Conservation (phyloP, 805 yeast genomes). For the Starmerella gropengiesseri region DNA sequence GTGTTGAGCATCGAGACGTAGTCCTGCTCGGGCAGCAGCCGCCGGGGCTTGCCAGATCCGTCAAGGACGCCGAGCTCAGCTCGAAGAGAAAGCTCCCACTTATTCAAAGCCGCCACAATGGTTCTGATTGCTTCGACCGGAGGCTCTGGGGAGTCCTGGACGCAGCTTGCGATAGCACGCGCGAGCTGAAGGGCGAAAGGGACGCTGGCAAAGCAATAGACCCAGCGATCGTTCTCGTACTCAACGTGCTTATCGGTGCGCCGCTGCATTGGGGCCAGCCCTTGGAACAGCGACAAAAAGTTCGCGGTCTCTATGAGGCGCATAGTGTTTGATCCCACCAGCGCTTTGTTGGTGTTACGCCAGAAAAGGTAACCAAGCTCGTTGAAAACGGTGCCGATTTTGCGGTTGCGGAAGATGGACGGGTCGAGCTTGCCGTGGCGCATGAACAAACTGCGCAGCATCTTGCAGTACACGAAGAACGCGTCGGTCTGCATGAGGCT, state of each 20-base stretch:
- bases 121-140: neutral
- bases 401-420: conserved; percentile 50
- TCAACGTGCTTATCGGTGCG: conserved; percentile 77
- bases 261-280: conserved; percentile 61
- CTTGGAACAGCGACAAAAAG: conserved; percentile 59
- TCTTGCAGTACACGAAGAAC: conserved; percentile 47
- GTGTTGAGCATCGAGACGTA: conserved; percentile 70
- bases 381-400: conserved; percentile 67
- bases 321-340: conserved; percentile 36
- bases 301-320: conserved; percentile 54
- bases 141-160: conserved; percentile 8
- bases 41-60: conserved; percentile 35
- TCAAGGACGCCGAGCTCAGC: conserved; percentile 24
- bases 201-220: conserved; percentile 54
- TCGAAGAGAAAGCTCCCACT: conserved; percentile 7
- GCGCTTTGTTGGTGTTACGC: conserved; percentile 47
- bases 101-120: conserved; percentile 1
- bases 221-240: conserved; percentile 78
- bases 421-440: conserved; percentile 37
- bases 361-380: conserved; percentile 71
- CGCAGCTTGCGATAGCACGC: conserved; percentile 29
- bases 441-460: conserved; percentile 54
- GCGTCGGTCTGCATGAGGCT: conserved; percentile 55
- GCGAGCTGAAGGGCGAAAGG: conserved; percentile 51
- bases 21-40: conserved; percentile 24